Base-by-base conservation (phyloP, 495 filamentous ascomycete genomes). In the Penicillium verhagenii region DNA sequence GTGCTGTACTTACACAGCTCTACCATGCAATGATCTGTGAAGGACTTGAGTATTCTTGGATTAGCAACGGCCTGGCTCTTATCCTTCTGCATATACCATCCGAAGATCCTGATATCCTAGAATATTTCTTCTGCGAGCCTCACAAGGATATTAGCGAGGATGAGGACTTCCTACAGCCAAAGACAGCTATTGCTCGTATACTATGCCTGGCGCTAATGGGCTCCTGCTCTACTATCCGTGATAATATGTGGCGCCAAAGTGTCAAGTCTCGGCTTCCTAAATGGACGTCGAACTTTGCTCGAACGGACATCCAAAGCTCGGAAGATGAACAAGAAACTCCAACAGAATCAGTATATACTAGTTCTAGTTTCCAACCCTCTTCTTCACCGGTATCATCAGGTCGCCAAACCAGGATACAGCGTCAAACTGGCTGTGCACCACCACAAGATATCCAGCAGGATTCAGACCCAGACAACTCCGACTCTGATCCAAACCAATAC, bases 61-160 rank as follows among this genome's bases (percentile, higher is more conserved):
- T 78, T 18, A 72, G 64, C 1, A 76, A 55, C 33, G 60, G 71
- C 21, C 31, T 73, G 19, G 54, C 56, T 7, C 35, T 24, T 0
- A 59, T 78, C 6, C 67, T 71, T 6, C 66, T 78, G 24, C 37
- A 52, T 16, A 50, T 78, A 47, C 63, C 59, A 48, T 46, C 58
- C 19, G 49, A 76, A 47, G 51, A 76, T 10, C 73, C 67, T 24
- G 18, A 50, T 43, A 75, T 60, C 1, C 55, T 79, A 0, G 68
- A 69, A 50, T 79, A 79, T 51, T 53, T 67, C 52, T 53, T 72
- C 11, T 61, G 60, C 52, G 65, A 75, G 38, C 71, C 67, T 1
- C 67, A 68, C 31, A 50, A 57, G 8, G 68, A 76, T 33, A 49
- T 7, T 31, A 5, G 58, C 57, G 26, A 45, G 7, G 35, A 33